A percentile compares a stretch with the other conserved stretches of the same genome.
Conservation (phyloP, 495 filamentous ascomycete species). For the Xylaria telfairii region DNA sequence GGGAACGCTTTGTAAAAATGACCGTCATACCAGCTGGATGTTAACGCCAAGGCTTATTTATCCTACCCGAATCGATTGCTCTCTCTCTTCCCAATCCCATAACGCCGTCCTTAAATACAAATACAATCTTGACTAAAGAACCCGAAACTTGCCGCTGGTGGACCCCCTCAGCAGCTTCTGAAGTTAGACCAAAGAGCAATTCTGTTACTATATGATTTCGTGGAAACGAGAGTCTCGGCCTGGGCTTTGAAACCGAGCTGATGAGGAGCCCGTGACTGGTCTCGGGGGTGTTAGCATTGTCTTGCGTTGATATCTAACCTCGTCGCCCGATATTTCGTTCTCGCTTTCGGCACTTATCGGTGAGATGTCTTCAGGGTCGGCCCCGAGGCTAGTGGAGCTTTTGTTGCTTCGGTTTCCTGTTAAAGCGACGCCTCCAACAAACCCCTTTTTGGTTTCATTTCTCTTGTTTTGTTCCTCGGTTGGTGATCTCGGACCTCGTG, state of each 20-base stretch:
- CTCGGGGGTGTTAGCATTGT: conserved; percentile 28
- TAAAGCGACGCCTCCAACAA: conserved; percentile 56
- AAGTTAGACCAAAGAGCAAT: not conserved
- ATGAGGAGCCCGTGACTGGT: conserved; percentile 29
- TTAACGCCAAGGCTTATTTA: not conserved
- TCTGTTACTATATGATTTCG: conserved; percentile 38
- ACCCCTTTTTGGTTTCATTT: conserved; percentile 43
- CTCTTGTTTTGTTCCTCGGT: conserved; percentile 43
- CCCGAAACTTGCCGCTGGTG: not conserved
- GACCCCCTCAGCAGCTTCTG: not conserved
- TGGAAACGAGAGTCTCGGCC: conserved; percentile 49
- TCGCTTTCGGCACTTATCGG: conserved; percentile 28
- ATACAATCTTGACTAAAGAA: not conserved
- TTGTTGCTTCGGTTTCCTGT: conserved; percentile 41
- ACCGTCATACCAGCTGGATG: not conserved
- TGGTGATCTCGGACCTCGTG: conserved; percentile 40
- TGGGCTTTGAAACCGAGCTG: conserved; percentile 46
- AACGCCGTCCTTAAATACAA: not conserved
- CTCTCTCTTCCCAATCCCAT: not conserved
- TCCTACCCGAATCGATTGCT: not conserved
- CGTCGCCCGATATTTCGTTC: conserved; percentile 22
- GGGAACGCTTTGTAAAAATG: not conserved
- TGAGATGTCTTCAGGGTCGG: conserved; percentile 9
- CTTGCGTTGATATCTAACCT: conserved; percentile 34
- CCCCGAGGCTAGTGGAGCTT: conserved; percentile 39